Percentiles rank a stretch among this genome's conserved stretches.
Conservation (phyloP, 2,329 filamentous ascomycete genomes). For the Ophiocordyceps camponoti-floridani region DNA sequence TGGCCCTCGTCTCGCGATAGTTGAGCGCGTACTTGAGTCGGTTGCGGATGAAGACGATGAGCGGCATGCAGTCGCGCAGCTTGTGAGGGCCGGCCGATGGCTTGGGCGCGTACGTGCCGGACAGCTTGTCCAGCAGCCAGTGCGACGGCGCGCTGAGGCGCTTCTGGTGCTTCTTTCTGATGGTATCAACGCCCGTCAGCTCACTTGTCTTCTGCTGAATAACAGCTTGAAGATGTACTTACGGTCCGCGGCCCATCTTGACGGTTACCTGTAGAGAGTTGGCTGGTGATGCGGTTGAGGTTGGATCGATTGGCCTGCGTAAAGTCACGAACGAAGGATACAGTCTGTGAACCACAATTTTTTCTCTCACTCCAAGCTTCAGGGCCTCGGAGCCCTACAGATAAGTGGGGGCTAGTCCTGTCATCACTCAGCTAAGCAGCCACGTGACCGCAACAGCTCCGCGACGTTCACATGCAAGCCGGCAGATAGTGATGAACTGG, state of each 20-base stretch:
- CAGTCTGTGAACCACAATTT: constrained; percentile 11
- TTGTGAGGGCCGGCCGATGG: constrained; percentile 88
- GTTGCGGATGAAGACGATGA: constrained; percentile 95
- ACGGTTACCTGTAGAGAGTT: constrained; percentile 15
- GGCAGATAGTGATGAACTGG: too few species aligned
- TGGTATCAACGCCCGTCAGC: neutral
- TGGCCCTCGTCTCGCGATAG: constrained; percentile 90
- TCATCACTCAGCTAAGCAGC: constrained; percentile 2
- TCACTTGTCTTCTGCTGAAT: neutral
- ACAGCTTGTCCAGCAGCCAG: constrained; percentile 99
- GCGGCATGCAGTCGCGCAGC: constrained; percentile 93
- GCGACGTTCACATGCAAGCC: neutral
- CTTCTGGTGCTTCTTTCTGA: constrained; percentile 98
- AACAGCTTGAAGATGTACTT: constrained; percentile 13
- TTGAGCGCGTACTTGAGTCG: constrained; percentile 99
- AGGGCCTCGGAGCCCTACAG: constrained; percentile 18
- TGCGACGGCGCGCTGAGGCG: constrained; percentile 96
- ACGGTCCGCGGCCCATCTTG: constrained; percentile 50
- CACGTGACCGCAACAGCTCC: neutral
- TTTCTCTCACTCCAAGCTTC: constrained; percentile 8
- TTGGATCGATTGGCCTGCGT: neutral
- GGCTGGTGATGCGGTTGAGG: neutral
- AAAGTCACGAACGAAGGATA: neutral
- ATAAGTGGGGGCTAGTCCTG: too few species aligned
- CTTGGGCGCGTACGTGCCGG: constrained; percentile 63